Evolutionary conservation across 2,329 filamentous ascomycete species (phyloP).

Genomic region (Cryphonectria carpinicola): DNA sequence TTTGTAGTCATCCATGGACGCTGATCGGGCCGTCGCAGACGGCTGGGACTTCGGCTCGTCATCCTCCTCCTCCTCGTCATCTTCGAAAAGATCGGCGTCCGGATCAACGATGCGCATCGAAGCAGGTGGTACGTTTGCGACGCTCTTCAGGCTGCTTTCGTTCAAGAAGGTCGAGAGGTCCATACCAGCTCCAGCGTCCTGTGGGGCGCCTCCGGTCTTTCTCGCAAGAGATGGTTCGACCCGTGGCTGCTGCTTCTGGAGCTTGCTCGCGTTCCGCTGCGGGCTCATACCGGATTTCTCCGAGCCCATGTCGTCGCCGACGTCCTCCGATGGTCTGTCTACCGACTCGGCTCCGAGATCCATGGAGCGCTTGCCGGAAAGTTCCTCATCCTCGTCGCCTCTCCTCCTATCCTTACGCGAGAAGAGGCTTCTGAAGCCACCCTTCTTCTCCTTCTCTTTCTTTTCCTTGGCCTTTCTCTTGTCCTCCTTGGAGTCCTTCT

Average conservation of each 20-base stretch:
- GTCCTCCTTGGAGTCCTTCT: conserved; percentile 73
- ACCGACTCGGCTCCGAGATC: conserved; percentile 53
- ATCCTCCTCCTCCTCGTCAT: conserved; percentile 40
- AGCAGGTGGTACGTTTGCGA: conserved; percentile 59
- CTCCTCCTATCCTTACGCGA: conserved; percentile 66
- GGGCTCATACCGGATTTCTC: conserved; percentile 21
- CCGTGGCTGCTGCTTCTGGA: conserved; percentile 68
- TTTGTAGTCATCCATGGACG: conserved; percentile 47
- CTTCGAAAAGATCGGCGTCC: conserved; percentile 47
- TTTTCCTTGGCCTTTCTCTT: conserved; percentile 75
- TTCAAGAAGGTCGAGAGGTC: conserved; percentile 48
- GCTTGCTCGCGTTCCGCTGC: conserved; percentile 56
- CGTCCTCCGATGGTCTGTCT: conserved; percentile 49
- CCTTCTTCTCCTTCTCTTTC: conserved; percentile 71
- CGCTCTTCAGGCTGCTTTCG: conserved; percentile 54
- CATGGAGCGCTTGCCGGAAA: conserved; percentile 64
- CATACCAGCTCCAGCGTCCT: conserved; percentile 38
- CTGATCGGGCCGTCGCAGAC: conserved; percentile 40
- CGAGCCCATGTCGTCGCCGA: conserved; percentile 17
- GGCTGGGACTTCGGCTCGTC: conserved; percentile 37
- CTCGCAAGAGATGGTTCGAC: conserved; percentile 51
- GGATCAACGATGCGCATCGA: conserved; percentile 64
- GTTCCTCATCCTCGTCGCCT: conserved; percentile 62
- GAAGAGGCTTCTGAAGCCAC: conserved; percentile 63
- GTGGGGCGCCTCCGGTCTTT: conserved; percentile 41